Conservation (phyloP, 2,329 filamentous ascomycete species). For the Aspergillus tubingensis region DNA sequence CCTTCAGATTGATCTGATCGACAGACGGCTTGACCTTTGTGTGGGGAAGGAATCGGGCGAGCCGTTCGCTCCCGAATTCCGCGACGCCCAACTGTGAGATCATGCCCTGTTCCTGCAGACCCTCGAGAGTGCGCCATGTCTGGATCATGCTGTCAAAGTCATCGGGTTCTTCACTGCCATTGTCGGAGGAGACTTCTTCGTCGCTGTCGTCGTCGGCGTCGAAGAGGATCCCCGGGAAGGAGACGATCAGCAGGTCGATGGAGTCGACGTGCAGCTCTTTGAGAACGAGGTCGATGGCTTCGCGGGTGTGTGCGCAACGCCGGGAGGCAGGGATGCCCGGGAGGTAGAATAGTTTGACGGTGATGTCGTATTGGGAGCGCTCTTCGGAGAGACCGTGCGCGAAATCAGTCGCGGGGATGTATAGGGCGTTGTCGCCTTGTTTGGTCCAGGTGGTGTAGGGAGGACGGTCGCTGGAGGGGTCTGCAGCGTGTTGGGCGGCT, state of each 20-base stretch:
- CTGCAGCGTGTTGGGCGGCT: conserved; percentile 61
- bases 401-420: conserved; percentile 78
- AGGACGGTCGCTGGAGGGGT: conserved; percentile 12
- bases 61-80: conserved; percentile 84
- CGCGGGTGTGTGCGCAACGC: conserved; percentile 69
- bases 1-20: conserved; percentile 92
- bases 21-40: conserved; percentile 75
- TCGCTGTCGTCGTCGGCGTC: conserved; percentile 88
- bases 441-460: conserved; percentile 65
- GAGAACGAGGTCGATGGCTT: conserved; percentile 77
- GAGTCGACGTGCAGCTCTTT: conserved; percentile 74
- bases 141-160: conserved; percentile 66
- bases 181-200: conserved; percentile 60
- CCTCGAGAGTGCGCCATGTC: conserved; percentile 69
- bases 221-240: conserved; percentile 90
- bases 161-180: conserved; percentile 48
- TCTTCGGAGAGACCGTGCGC: conserved; percentile 75
- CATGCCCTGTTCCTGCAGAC: conserved; percentile 68
- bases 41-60: conserved; percentile 72
- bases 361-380: conserved; percentile 84
- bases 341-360: conserved; percentile 92
- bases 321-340: conserved; percentile 66
- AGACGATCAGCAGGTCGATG: conserved; percentile 87
- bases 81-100: conserved; percentile 79
- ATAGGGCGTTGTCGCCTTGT: conserved; percentile 62